Base-by-base conservation (phyloP, 805 yeast genomes). In the Jamesozyma jinghongensis region DNA sequence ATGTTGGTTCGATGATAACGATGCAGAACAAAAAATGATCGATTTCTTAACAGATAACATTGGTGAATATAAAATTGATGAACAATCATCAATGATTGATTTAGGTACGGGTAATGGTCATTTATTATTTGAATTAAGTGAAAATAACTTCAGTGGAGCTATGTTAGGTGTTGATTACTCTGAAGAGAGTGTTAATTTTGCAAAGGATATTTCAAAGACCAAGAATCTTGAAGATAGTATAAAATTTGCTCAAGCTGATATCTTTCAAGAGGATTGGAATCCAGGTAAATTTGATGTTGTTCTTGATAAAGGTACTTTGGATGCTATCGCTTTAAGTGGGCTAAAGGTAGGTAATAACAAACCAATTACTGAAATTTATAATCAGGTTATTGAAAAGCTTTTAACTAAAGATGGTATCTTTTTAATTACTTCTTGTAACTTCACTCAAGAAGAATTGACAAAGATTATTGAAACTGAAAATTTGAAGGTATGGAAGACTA, bases 31-130 rank as follows among this genome's bases (percentile, higher is more conserved):
- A 44, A 81, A 78, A 56, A 81, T 92, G 77, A 70, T 83, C n/a
- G 75, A 76, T 37, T 88, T 81, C 52, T 58, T 90, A 5, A 63
- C 69, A 14, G 75, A 75, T 3, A 71, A 79, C 48, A 34, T 73
- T 3, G 69, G 69, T 2, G 58, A 59, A 14, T 52, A 54, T 13
- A 41, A 43, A 2, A 61, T 70, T 44, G 27, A 51, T 6, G 59
- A 57, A 2, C 47, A 55, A 1, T 53, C 72, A 1, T 61, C 63
- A 1, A 69, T 88, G 37, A 62, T 84, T 17, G 98, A 90, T 61
- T 66, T 92, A 30, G 99, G 99, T 1, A 88, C 98, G 0, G 99
- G 98, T 1, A 92, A 92, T 61, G 98, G 98, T 0, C 96, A 86
- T 56, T 65, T 92, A 20, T 57, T 92, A 22, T 84, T 90, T 50